Base-by-base conservation (phyloP, 805 yeast species). In the Metschnikowia noctiluminum region DNA sequence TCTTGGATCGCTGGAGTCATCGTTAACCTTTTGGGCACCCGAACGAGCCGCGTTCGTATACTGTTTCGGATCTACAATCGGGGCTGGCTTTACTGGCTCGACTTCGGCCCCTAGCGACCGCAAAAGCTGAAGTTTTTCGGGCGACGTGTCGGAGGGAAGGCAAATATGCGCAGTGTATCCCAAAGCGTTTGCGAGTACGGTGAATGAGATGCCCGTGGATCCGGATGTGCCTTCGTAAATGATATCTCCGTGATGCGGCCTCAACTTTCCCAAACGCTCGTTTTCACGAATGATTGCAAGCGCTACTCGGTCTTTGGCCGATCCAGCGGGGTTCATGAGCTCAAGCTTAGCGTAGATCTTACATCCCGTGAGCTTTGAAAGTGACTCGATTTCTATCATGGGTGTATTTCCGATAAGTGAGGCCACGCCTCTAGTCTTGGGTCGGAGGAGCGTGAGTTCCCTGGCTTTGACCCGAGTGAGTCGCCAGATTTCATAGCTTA, bases 181-280 rank as follows among this genome's bases (percentile, higher is more conserved):
- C 45, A 87, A 64, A 0, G 96, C 86, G 56, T 89, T 82, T 53
- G 96, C 88, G n/a, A 94, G 75, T 66, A 90, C 81, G 0, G 97
- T 96, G 58, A 92, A 78, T 1, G 96, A 88, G 11, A 94, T 94
- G 2, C 99, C 99, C 0, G 99, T 92, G 0, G 97, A 90, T 0
- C 99, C 99, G 10, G 94, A 85, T 0, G 99, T 94, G 7, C 99
- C 99, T 69, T 92, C 99, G 64, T 84, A 90, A 1, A 92, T 85
- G 12, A 82, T 73, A 59, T 89, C 94, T 1, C 87, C 89, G 36
- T 65, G 67, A 38, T 79, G 64, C 0, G 88, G 87, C 6, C 70
- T 62, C 36, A 91, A 64, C 6, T 71, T 61, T 0, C 94, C 94
- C 40, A 59, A 43, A 6, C 56, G 47, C 61, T 89, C 96, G 48